Percentiles rank a stretch among this genome's conserved stretches.
These are phyloP conservation scores for Aspergillus tubingensis DNA, from an alignment of 2,329 filamentous ascomycete species.

Conservation along the genomic window DNA sequence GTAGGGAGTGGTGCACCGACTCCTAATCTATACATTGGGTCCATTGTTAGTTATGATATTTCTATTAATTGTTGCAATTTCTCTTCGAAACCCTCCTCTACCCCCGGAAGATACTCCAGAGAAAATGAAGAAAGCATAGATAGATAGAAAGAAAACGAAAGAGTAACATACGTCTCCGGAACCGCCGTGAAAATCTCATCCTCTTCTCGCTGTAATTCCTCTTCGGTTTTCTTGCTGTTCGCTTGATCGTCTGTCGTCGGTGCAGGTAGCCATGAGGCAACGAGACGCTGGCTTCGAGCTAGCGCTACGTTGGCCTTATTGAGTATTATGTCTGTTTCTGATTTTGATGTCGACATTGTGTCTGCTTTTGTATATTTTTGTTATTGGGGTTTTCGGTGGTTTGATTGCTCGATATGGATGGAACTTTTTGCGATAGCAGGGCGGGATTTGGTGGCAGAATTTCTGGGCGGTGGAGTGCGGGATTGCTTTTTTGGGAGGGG, in stretches of 20 bases:
- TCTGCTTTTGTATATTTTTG: background rate
- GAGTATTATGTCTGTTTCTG: slow-evolving; percentile 56
- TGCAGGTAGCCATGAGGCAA: slow-evolving; percentile 60
- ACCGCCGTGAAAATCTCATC: slow-evolving; percentile 56
- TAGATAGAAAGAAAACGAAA: too few species aligned
- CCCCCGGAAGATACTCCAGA: too few species aligned
- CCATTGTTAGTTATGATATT: too few species aligned
- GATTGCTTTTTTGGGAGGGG: background rate
- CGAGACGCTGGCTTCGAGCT: slow-evolving; percentile 55
- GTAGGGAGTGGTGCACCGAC: slow-evolving; percentile 51
- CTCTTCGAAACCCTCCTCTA: too few species aligned
- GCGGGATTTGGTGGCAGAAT: slow-evolving; percentile 16
- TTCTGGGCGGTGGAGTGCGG: background rate
- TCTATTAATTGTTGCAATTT: too few species aligned
- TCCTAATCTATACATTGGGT: slow-evolving; percentile 46
- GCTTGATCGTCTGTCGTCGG: slow-evolving; percentile 41
- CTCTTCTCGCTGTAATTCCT: slow-evolving; percentile 54
- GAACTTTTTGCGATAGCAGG: slow-evolving; percentile 14
- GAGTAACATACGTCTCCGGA: slow-evolving; percentile 53
- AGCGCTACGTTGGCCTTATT: slow-evolving; percentile 57
- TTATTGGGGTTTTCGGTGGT: background rate
- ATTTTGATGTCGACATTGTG: slow-evolving; percentile 32
- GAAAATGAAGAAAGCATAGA: too few species aligned
- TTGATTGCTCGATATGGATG: background rate
- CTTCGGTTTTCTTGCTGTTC: slow-evolving; percentile 41